Base-by-base conservation (phyloP, 805 yeast genomes). In the Candida vaughaniae region DNA sequence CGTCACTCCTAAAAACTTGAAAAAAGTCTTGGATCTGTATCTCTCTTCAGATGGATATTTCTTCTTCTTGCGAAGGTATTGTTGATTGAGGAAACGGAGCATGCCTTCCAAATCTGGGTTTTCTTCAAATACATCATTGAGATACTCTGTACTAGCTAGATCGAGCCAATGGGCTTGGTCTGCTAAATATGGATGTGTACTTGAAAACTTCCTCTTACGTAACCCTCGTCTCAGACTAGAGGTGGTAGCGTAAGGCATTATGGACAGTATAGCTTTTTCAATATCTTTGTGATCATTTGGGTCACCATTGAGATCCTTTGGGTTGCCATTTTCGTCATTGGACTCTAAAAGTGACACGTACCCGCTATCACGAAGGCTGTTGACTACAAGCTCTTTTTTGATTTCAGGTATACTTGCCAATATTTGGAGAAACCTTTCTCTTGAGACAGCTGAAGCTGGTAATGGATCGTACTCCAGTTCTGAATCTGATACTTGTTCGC, bases 111-210 rank as follows among this genome's bases (percentile, higher is more conserved):
- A 51, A 27, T 66, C 64, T 10, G 50, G 62, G 20, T 52, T 49
- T 9, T 62, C 69, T 23, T 52, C 54, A 47, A 62, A 67, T 35
- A 69, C 41, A 17, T 64, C 68, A 43, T 69, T 67, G 42, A 69
- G 47, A 36, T 60, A 57, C 29, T 58, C 62, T 9, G 53, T 42
- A 27, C 60, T 54, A 4, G 69, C 56, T 10, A 69, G 51, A 3
- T 67, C 73, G 23, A 69, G 51, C 56, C 66, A 69, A 37, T 66
- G 69, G 3, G 72, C 72, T 39, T 65, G 68, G 45, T 69, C 74
- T 8, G 70, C 66, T 18, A 69, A 43, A 42, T 69, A 69, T 1
- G 74, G 74, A 46, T 67, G 71, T 3, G 70, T 54, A 46, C 69
- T 62, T 3, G 74, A 64, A 38, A 69, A 69, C 17, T 62, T 69